Conservation (phyloP, 352 stramenopile species). For the Pythium graminicola region DNA sequence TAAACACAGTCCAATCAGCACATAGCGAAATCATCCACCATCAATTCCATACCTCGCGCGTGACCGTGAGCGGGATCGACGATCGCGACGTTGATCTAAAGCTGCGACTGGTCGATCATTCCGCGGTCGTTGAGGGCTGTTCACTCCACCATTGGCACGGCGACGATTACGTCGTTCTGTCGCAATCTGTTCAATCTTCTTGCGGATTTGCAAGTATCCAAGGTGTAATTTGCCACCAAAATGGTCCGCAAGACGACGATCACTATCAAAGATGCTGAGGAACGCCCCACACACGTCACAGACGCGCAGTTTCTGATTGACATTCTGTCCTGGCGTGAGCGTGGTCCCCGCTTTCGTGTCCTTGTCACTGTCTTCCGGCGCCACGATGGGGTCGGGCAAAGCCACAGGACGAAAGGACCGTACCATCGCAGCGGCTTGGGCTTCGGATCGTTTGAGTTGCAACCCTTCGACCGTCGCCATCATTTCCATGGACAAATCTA, state of each 20-base stretch:
- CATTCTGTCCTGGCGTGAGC: constrained; percentile 26
- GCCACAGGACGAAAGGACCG: constrained; percentile 23
- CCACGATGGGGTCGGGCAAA: no score
- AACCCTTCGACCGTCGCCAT: constrained; percentile 64
- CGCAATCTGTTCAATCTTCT: constrained; percentile 74
- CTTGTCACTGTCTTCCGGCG: constrained; percentile 3
- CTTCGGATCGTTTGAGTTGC: constrained; percentile 44
- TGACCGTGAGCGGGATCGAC: constrained; percentile 24
- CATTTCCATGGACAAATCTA: constrained; percentile 47
- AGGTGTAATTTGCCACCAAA: constrained; percentile 90
- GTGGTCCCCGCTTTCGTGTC: not conserved
- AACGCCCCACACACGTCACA: constrained; percentile 90
- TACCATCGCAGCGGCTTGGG: constrained; percentile 39
- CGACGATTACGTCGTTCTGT: constrained; percentile 29
- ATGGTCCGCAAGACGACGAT: constrained; percentile 83
- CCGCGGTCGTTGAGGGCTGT: not conserved
- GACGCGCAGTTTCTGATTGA: constrained; percentile 83
- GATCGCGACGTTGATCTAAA: constrained; percentile 15
- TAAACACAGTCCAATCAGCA: not conserved
- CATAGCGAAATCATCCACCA: not conserved
- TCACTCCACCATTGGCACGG: constrained; percentile 1
- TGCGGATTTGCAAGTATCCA: constrained; percentile 84
- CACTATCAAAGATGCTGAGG: constrained; percentile 90
- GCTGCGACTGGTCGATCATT: not conserved
- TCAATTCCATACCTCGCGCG: constrained; percentile 15